A percentile compares a stretch with the other conserved stretches of the same genome.
phyloP scores from a whole-genome alignment of 225 moss, liverwort and hornwort species.

The Pseudisothecium myosuroides region DNA sequence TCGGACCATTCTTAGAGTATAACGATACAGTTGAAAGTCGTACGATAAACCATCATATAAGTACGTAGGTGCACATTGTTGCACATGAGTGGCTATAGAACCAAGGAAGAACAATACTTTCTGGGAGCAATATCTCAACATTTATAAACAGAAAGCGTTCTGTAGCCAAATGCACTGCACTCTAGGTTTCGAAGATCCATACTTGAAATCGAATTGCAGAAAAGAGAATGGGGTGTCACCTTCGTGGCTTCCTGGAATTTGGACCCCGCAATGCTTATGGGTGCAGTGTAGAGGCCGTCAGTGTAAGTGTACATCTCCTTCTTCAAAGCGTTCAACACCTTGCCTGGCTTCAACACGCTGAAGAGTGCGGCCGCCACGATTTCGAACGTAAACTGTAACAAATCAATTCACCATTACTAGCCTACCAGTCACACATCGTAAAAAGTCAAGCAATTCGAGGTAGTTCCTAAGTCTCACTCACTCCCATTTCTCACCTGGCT shows the following conservation, averaged over 20 bases:
- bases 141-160: neutral
- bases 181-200: neutral
- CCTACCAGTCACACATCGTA: neutral
- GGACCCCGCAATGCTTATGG: slow-evolving; percentile 13
- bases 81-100: neutral
- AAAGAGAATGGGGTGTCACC: neutral
- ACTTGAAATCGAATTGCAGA: neutral
- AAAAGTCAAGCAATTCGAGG: neutral
- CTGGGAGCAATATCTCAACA: neutral
- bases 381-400: slow-evolving; percentile 12
- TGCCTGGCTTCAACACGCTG: slow-evolving; percentile 21
- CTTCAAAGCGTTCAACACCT: slow-evolving; percentile 21
- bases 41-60: neutral
- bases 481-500: neutral
- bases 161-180: neutral
- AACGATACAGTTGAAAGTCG: neutral
- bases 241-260: slow-evolving; percentile 23
- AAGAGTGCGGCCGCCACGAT: slow-evolving; percentile 22
- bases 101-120: neutral
- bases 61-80: no score
- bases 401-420: neutral
- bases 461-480: neutral
- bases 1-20: no score
- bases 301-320: slow-evolving; percentile 30
- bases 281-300: slow-evolving; percentile 19